A percentile compares a stretch with the other conserved stretches of the same genome.
Evolutionary conservation across 768 basidiomycete species (phyloP).

Genomic region (Tricholoma sp.): DNA sequence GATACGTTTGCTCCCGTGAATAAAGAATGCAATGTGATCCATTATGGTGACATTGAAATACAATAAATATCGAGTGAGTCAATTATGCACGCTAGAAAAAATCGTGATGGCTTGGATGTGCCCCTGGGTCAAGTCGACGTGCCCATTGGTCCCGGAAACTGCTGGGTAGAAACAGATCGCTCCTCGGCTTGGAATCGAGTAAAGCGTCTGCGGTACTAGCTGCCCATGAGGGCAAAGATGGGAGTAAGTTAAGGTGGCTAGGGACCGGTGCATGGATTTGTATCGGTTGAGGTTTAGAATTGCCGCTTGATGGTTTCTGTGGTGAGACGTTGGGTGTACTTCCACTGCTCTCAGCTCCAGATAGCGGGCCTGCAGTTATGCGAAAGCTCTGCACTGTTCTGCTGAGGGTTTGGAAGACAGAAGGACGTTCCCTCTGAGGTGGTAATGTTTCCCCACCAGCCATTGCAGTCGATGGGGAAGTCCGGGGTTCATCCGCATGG

Average conservation of each 20-base stretch:
- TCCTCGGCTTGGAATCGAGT: slow-evolving; percentile 16
- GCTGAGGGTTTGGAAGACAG: slow-evolving; percentile 51
- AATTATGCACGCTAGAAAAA: slow-evolving; percentile 16
- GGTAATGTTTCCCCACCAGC: slow-evolving; percentile 21
- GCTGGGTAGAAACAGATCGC: slow-evolving; percentile 28
- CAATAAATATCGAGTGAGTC: not conserved
- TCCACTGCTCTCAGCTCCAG: slow-evolving; percentile 7
- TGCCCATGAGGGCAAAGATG: slow-evolving; percentile 24
- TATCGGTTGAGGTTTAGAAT: slow-evolving; percentile 7
- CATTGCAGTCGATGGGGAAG: not conserved
- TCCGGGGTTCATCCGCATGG: slow-evolving; percentile 35
- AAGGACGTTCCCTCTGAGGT: slow-evolving; percentile 30
- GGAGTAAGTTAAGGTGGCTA: slow-evolving; percentile 14
- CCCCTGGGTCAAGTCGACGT: not conserved
- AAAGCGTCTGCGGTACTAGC: slow-evolving; percentile 16
- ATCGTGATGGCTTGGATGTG: slow-evolving; percentile 14
- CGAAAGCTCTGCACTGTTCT: slow-evolving; percentile 49
- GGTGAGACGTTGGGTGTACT: slow-evolving; percentile 14
- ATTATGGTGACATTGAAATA: not conserved
- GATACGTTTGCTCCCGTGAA: too few species aligned
- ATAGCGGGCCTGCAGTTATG: slow-evolving; percentile 12
- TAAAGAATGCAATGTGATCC: not conserved
- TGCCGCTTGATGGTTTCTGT: slow-evolving; percentile 3
- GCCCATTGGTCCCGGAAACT: slow-evolving; percentile 29
- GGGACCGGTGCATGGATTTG: slow-evolving; percentile 7